Conservation (phyloP, 2,329 filamentous ascomycete species). For the Pyrenophora graminea region DNA sequence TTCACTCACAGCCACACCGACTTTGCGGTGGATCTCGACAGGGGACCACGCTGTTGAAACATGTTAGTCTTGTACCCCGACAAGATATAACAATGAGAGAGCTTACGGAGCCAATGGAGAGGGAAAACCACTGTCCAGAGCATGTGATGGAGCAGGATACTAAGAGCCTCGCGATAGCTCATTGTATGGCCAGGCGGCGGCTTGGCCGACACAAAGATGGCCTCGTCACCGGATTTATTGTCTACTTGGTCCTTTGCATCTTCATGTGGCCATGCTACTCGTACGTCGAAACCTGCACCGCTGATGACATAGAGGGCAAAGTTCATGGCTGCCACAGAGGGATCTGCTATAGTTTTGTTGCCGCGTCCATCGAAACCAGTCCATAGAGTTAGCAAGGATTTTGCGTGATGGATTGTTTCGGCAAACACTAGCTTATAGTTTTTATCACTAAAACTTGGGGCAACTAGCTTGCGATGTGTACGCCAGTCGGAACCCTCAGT, state of each 20-base stretch:
- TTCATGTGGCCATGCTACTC: constrained; percentile 64
- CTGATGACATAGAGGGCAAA: constrained; percentile 64
- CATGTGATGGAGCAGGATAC: constrained; percentile 65
- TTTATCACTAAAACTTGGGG: constrained; percentile 75
- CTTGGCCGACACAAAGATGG: constrained; percentile 41
- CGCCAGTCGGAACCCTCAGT: constrained; percentile 73
- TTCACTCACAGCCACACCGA: constrained; percentile 62
- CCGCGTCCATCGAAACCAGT: constrained; percentile 28
- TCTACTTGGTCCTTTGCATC: constrained; percentile 45
- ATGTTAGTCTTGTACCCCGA: constrained; percentile 1
- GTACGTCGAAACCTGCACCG: constrained; percentile 71
- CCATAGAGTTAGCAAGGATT: constrained; percentile 40
- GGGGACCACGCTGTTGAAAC: constrained; percentile 34
- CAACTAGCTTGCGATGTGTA: constrained; percentile 71
- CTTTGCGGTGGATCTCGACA: constrained; percentile 55
- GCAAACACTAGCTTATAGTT: constrained; percentile 71
- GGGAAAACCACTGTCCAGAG: constrained; percentile 66
- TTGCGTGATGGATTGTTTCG: constrained; percentile 66
- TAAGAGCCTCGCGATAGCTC: constrained; percentile 68
- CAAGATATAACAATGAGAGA: not conserved
- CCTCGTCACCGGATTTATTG: constrained; percentile 26
- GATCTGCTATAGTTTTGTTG: constrained; percentile 57
- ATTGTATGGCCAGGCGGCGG: constrained; percentile 52
- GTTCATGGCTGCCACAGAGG: constrained; percentile 69
- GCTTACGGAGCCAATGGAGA: constrained; percentile 59